Evolutionary conservation across 306 rosid genomes (phyloP), one percentile per base, ranked within the genome.

Genomic region (Lablab purpureus): DNA sequence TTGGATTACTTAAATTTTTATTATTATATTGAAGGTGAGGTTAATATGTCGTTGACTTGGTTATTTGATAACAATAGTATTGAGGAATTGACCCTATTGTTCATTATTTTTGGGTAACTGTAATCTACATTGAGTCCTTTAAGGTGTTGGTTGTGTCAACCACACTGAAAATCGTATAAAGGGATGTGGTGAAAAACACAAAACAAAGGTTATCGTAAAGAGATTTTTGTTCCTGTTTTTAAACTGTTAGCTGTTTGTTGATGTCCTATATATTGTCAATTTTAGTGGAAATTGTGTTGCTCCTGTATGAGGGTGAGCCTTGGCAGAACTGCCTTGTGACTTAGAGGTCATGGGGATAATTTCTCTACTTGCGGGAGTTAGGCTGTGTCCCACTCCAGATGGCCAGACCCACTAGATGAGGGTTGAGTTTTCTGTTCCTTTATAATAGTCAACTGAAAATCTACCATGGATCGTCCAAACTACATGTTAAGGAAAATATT

Each of bases 261-360:
- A 49, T n/a, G n/a, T 49, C 45, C 12, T 25, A 34, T 36, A 34
- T 18, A 23, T 30, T 11, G 23, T 51, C n/a, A 73, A 37, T 63
- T 32, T 68, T 12, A 47, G 56, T 71, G 73, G 25, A 11, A 36
- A 60, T 10, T 72, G 22, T 22, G 62, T 37, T 52, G 7, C 30
- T 72, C 62, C 7, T 71, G 76, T 40, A 30, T 34, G 46, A 64
- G 69, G 27, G 69, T 64, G 47, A 64, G 69, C 8, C 47, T 64
- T 17, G 69, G 47, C 46, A 34, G 22, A 63, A 63, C 46, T 63
- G 11, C 70, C 49, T 64, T 17, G 5, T 34, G 70, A 36, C 46
- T 18, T 34, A 34, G 6, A 40, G 0, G 45, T 40, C 45, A 40
- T 40, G 11, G 45, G 45, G 10, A 40, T 40, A 40, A 40, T 40